Base-by-base conservation (phyloP, 495 filamentous ascomycete species). In the Neurospora pannonica region DNA sequence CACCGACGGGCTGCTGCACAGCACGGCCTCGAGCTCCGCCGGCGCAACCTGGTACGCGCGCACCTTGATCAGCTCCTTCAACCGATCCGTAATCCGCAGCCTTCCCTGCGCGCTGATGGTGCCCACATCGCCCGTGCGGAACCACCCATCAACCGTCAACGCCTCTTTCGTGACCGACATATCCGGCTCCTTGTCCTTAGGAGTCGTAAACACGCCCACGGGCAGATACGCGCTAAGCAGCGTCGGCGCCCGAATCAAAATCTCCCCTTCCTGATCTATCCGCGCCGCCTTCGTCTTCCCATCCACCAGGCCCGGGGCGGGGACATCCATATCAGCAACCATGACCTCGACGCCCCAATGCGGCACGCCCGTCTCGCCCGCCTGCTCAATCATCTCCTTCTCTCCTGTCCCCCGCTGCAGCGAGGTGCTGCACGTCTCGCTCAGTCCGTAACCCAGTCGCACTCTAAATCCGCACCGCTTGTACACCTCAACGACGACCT, bases 11-110 rank as follows among this genome's bases (percentile, higher is more conserved):
- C 90, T 81, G 19, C 80, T 80, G 71, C 80, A 93, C 87, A 21
- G 89, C 87, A 70, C 85, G 73, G 90, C 90, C 77, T 93, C 91
- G 2, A 93, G 81, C 80, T 92, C 92, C 0, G 90, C 91, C 1
- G 91, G 91, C 67, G 90, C 91, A 38, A 94, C 90, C 28, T 86
- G 88, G 74, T 91, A 89, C 5, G 90, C 91, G 75, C 92, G 91
- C 28, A 93, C 91, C 79, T 93, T 93, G 79, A 93, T 92, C 84
- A 93, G 86, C 81, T 93, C 91, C 84, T 93, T 93, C 72, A 95
- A 90, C 0, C 93, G 86, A 70, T 94, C 93, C 1, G 89, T 90
- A 70, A 96, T 94, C 31, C 87, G 84, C 70, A 94, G 82, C 75
- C 92, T 87, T 24, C 91, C 90, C 38, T 89, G 83, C 42, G 75